These are phyloP conservation scores for Lactarius vividus DNA, from an alignment of 768 basidiomycete species.

Conservation along the genomic window DNA sequence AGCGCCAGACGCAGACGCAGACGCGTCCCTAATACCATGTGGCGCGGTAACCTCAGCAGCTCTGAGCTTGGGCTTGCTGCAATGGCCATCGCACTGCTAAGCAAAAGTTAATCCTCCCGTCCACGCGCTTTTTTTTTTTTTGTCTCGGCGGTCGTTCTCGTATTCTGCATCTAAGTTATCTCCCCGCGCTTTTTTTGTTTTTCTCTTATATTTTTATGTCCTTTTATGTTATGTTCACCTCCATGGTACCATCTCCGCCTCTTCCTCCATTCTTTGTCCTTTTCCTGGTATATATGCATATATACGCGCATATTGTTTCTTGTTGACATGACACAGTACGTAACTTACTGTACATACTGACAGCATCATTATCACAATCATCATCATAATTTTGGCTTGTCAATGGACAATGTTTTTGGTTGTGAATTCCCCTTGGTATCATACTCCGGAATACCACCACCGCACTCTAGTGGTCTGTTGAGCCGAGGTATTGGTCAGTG, in stretches of 20 bases:
- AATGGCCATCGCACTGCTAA: conserved; percentile 32
- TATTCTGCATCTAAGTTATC: not conserved
- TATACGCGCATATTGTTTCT: not conserved
- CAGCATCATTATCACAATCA: not conserved
- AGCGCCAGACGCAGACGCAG: conserved; percentile 55
- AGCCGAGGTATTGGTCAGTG: too few species aligned
- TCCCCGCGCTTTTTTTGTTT: not conserved
- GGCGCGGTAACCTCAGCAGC: conserved; percentile 2
- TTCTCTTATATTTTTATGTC: not conserved
- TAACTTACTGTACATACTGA: conserved; percentile 4
- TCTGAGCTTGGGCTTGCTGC: not conserved
- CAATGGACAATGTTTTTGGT: too few species aligned
- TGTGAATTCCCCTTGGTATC: too few species aligned
- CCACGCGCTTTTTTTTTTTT: not conserved
- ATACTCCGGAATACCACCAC: too few species aligned
- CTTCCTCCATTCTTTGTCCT: not conserved
- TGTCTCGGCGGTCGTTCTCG: not conserved
- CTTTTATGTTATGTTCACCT: not conserved
- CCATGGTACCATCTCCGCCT: not conserved
- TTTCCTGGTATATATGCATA: not conserved
- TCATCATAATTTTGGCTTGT: not conserved
- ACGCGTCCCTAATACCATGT: conserved; percentile 30
- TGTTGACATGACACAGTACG: not conserved
- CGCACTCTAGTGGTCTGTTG: too few species aligned
- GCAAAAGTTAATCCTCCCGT: conserved; percentile 23